These are phyloP conservation scores for Podaxis sp. DNA, from an alignment of 768 basidiomycete genomes.

Conservation along the genomic window DNA sequence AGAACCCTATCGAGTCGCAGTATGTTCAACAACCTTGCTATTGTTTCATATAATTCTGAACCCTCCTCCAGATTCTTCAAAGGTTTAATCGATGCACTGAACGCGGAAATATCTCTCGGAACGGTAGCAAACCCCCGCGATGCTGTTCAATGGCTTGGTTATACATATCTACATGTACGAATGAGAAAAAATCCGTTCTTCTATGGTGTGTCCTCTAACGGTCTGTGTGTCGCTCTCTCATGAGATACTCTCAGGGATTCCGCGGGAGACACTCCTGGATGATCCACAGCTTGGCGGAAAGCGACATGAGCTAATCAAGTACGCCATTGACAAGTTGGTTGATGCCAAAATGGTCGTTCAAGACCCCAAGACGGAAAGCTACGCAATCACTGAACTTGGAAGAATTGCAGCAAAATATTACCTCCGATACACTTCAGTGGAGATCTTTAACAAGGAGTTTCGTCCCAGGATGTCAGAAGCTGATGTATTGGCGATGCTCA, in stretches of 20 bases:
- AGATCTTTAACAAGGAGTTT: constrained; percentile 81
- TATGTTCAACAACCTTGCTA: constrained; percentile 35
- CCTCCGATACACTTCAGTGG: constrained; percentile 81
- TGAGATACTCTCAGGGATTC: constrained; percentile 54
- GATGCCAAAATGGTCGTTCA: constrained; percentile 81
- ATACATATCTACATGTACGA: constrained; percentile 94
- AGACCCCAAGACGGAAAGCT: constrained; percentile 54
- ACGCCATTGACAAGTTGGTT: constrained; percentile 67
- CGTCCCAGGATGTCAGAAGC: constrained; percentile 88
- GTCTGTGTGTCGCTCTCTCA: constrained; percentile 12
- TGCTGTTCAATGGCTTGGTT: constrained; percentile 92
- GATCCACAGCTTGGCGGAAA: constrained; percentile 75
- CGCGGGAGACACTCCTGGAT: constrained; percentile 61
- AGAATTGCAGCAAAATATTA: constrained; percentile 97
- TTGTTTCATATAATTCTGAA: constrained; percentile 10
- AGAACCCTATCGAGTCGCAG: constrained; percentile 98
- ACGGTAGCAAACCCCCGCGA: constrained; percentile 88
- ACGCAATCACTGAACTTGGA: constrained; percentile 87
- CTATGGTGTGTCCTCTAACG: constrained; percentile 57
- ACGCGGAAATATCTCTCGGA: constrained; percentile 93
- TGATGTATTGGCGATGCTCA: constrained; percentile 83
- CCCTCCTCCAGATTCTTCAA: constrained; percentile 57
- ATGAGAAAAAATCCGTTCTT: constrained; percentile 90
- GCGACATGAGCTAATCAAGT: constrained; percentile 63
- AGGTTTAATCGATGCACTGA: constrained; percentile 88